phyloP scores from a whole-genome alignment of 2,329 filamentous ascomycete species.

The Microcyclospora tardicrescens region DNA sequence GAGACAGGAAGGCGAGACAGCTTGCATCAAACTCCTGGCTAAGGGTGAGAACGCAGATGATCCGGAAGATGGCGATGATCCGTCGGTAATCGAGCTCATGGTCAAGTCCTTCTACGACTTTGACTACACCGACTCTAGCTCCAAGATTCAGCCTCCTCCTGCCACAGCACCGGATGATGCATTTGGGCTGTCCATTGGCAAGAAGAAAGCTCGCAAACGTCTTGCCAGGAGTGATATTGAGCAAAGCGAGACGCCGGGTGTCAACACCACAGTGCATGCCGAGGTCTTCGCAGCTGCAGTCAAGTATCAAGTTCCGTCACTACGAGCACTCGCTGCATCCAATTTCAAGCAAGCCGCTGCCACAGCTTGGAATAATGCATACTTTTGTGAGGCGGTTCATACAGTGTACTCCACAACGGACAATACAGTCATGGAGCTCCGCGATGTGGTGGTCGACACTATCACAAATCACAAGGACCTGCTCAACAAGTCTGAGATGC shows the following conservation, averaged over 20 bases:
- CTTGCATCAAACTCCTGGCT: constrained; percentile 9
- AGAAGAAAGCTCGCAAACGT: too few relatives aligned
- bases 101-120: constrained; percentile 18
- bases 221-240: too few relatives aligned
- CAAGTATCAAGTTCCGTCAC: constrained; percentile 27
- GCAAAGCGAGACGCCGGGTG: not conserved
- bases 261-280: constrained; percentile 19
- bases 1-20: constrained; percentile 7
- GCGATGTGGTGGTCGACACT: constrained; percentile 14
- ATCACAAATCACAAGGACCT: constrained; percentile 13
- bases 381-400: constrained; percentile 27
- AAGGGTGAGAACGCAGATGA: constrained; percentile 4
- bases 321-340: constrained; percentile 26
- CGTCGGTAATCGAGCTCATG: constrained; percentile 14
- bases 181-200: too few relatives aligned
- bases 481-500: constrained; percentile 13
- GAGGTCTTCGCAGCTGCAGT: constrained; percentile 32
- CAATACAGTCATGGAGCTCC: constrained; percentile 28
- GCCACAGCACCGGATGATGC: too few relatives aligned
- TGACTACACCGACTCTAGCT: constrained; percentile 7
- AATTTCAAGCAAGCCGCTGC: constrained; percentile 27
- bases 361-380: constrained; percentile 19
- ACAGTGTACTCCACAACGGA: constrained; percentile 30
- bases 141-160: too few relatives aligned
- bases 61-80: constrained; percentile 12